These are phyloP conservation scores for Santalum album DNA, from an alignment of 164 flowering plant species.

Conservation along the genomic window DNA sequence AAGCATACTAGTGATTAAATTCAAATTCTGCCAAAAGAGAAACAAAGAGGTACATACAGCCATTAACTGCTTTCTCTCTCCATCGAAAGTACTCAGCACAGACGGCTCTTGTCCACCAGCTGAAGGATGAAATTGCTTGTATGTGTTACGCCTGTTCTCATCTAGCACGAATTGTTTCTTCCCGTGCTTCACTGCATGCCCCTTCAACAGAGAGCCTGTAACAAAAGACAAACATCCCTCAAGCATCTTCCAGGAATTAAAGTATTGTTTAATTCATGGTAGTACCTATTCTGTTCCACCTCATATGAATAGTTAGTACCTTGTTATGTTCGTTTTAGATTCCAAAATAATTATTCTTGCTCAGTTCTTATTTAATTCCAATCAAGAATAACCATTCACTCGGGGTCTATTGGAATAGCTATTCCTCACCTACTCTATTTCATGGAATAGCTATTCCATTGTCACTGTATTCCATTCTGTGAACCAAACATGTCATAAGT, in stretches of 20 bases:
- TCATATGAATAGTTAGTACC: too few species aligned
- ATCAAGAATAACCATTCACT: too few species aligned
- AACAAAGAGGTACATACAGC: conserved; percentile 38
- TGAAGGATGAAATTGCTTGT: conserved; percentile 27
- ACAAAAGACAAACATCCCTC: background rate
- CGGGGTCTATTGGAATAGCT: too few species aligned
- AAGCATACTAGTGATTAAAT: background rate
- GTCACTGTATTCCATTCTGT: too few species aligned
- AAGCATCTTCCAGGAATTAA: background rate
- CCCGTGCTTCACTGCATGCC: conserved; percentile 31
- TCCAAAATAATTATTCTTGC: too few species aligned
- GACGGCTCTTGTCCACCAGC: conserved; percentile 29
- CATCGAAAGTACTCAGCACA: conserved; percentile 36
- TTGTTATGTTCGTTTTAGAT: too few species aligned
- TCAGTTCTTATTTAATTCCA: too few species aligned
- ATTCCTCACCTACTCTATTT: too few species aligned
- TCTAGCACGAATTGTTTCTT: conserved; percentile 41
- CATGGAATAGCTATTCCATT: too few species aligned
- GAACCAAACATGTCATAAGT: too few species aligned
- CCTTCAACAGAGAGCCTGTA: conserved; percentile 38
- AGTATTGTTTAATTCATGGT: too few species aligned
- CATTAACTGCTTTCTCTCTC: conserved; percentile 58
- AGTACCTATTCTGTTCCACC: too few species aligned
- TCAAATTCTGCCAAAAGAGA: background rate
- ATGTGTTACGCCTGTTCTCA: conserved; percentile 66